Evolutionary conservation across 345 rosid genomes (phyloP), one percentile per base, ranked within the genome.

Genomic region (Laguncularia racemosa): DNA sequence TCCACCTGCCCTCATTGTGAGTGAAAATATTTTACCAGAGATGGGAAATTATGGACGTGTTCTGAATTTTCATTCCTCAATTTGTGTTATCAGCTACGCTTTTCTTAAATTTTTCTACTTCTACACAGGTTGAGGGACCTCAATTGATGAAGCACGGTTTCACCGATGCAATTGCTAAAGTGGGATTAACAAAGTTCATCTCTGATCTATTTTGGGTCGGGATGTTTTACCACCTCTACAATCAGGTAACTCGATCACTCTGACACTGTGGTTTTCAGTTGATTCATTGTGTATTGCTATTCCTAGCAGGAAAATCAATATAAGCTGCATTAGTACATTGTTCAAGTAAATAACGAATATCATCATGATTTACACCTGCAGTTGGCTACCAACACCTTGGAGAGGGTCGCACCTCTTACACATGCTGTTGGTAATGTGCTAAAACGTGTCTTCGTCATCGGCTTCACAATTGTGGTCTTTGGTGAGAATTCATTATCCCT

Each of bases 181-280:
- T 92, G 16, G 99, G 99, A 8, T n/a, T 70, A 56, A 80, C 84
- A 52, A 92, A 89, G 69, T 92, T 92, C 69, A 6, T 89, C 60
- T 58, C 97, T 17, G 96, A 92, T 78, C 99, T 92, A 61, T 89
- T 92, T 28, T 92, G 97, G 99, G 95, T 92, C 40, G 99, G 99
- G 62, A 85, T 92, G 97, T 92, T 92, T 67, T 89, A 89, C 78
- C 97, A 92, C 69, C 96, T 92, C 61, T 92, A 89, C 78, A 92
- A 89, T 68, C 99, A 92, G 99, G 99, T 84, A 59, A 14, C 15
- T 38, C 16, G 6, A 12, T n/a, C 1, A 43, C 21, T 15, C 1
- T 20, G 1, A 26, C 46, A 3, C 38, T 10, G 0, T 16, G 12
- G 12, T 18, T 12, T 50, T 60, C 13, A 13, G 2, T 16, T 18